phyloP scores from a whole-genome alignment of 345 rosid species.

The Stellera chamaejasme region DNA sequence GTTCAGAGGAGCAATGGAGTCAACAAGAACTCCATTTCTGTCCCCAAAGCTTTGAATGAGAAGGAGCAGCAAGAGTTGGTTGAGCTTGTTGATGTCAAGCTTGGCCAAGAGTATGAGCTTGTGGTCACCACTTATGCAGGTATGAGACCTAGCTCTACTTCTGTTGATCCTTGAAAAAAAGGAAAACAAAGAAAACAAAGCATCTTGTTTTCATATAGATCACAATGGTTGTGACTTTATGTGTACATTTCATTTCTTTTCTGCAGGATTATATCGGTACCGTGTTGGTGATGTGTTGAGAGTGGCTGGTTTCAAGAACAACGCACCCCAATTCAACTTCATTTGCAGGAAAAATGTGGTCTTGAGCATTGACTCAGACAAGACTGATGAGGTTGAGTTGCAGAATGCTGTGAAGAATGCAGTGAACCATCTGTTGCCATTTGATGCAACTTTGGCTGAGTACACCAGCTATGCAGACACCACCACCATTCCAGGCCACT shows the following conservation, averaged over 20 bases:
- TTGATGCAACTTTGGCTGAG: conserved; percentile 67
- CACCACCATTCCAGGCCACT: conserved; percentile 69
- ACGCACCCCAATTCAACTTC: conserved; percentile 87
- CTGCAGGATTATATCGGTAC: conserved; percentile 73
- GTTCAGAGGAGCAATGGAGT: conserved; percentile 62
- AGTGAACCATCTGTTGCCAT: conserved; percentile 65
- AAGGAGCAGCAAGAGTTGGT: conserved; percentile 76
- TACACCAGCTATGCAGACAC: conserved; percentile 93
- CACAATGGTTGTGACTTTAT: no score
- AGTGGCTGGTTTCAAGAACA: conserved; percentile 95
- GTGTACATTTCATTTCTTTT: background rate
- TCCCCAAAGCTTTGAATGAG: conserved; percentile 65
- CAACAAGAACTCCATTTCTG: conserved; percentile 46
- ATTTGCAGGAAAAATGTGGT: conserved; percentile 92
- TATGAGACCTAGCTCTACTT: conserved; percentile 2
- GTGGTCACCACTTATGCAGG: conserved; percentile 99
- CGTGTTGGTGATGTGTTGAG: conserved; percentile 93
- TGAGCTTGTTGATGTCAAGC: conserved; percentile 91
- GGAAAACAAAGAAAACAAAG: no score
- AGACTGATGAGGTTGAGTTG: conserved; percentile 96
- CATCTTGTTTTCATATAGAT: background rate
- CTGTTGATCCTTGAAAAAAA: background rate
- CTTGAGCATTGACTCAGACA: conserved; percentile 86
- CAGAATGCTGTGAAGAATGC: conserved; percentile 87
- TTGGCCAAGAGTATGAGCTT: conserved; percentile 91